These are phyloP conservation scores for Ajuga reptans DNA, from an alignment of 305 asterid species.

Conservation along the genomic window DNA sequence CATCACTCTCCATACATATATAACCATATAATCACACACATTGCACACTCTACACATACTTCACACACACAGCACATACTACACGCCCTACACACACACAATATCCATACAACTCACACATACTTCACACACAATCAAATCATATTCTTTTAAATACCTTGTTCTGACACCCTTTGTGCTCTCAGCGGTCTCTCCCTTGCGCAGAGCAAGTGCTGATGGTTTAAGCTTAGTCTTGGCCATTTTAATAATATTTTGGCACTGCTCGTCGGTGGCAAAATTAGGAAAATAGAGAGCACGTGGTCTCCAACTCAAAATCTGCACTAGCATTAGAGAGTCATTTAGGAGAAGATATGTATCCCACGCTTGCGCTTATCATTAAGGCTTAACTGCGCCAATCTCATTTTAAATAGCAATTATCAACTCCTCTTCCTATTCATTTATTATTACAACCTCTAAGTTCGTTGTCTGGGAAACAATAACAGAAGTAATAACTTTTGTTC, in stretches of 20 bases:
- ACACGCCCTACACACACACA: no score
- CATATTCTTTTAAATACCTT: constrained; percentile 34
- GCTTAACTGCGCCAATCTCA: neutral
- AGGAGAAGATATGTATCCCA: neutral
- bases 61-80: no score
- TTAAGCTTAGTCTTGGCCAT: constrained; percentile 43
- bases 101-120: no score
- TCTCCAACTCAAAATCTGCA: constrained; percentile 68
- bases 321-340: neutral
- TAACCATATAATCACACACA: no score
- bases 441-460: neutral
- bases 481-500: neutral
- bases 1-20: no score
- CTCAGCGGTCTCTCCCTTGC: constrained; percentile 64
- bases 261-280: constrained; percentile 62
- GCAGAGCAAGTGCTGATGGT: constrained; percentile 63
- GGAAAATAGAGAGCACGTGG: constrained; percentile 71
- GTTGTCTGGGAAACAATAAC: neutral
- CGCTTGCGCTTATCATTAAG: neutral
- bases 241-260: constrained; percentile 49
- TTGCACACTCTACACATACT: no score
- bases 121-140: neutral
- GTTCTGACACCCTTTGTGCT: constrained; percentile 68
- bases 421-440: neutral
- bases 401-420: neutral